Conservation (phyloP, 2,329 filamentous ascomycete genomes). For the Ploettnerulaceae sp. region DNA sequence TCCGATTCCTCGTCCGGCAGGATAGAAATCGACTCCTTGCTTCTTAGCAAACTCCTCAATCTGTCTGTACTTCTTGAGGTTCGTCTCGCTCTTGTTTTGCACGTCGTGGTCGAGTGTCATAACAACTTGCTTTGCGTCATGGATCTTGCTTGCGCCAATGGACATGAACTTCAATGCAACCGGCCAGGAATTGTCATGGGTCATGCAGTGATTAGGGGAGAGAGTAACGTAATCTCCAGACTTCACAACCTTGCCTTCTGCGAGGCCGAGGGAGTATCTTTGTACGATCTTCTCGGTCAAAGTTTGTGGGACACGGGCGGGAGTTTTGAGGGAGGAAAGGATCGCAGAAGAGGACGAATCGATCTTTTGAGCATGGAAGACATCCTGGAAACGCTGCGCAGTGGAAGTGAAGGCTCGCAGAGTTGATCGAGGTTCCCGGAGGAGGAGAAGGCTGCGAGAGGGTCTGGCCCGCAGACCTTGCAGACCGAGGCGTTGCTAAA, state of each 20-base stretch:
- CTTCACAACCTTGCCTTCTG: conserved; percentile 68
- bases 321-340: conserved; percentile 46
- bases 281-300: conserved; percentile 93
- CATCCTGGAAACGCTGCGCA: conserved; percentile 41
- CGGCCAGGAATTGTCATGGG: conserved; percentile 79
- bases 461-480: conserved; percentile 30
- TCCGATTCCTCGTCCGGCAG: conserved; percentile 74
- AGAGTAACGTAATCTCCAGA: conserved; percentile 82
- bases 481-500: conserved; percentile 28
- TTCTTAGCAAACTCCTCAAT: conserved; percentile 78
- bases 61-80: conserved; percentile 75
- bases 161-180: conserved; percentile 75
- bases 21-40: conserved; percentile 74
- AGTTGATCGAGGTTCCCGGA: conserved; percentile 21
- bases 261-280: conserved; percentile 68
- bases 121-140: conserved; percentile 69
- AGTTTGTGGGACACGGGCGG: conserved; percentile 56
- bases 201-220: conserved; percentile 70
- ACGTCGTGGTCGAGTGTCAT: conserved; percentile 87
- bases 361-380: conserved; percentile 61
- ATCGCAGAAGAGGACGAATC: conserved; percentile 47
- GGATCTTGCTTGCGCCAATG: conserved; percentile 70
- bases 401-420: conserved; percentile 29
- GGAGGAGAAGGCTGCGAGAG: conserved; percentile 24
- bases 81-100: conserved; percentile 72